Percentiles rank a stretch among this genome's conserved stretches.
Evolutionary conservation across 2,329 filamentous ascomycete genomes (phyloP).

Genomic region (Fusarium sororula): DNA sequence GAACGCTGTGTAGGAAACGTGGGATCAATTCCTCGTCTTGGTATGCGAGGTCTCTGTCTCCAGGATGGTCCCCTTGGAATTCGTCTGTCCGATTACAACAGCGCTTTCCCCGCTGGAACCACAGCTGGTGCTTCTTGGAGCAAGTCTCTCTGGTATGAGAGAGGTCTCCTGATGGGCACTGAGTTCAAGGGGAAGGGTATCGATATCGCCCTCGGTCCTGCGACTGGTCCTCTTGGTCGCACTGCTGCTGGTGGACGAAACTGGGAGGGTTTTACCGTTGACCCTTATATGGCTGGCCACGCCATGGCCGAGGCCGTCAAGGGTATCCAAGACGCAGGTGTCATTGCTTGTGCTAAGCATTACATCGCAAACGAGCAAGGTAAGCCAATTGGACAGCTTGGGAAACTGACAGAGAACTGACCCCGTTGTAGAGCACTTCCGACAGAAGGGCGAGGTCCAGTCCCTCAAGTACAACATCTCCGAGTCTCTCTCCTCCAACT

Average conservation of each 20-base stretch:
- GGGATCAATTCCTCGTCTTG: slow-evolving; percentile 75
- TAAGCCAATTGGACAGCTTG: slow-evolving; percentile 5
- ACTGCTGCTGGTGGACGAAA: slow-evolving; percentile 60
- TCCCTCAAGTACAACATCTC: slow-evolving; percentile 66
- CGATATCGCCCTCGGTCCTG: slow-evolving; percentile 71
- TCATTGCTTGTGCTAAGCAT: slow-evolving; percentile 86
- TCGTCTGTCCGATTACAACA: slow-evolving; percentile 79
- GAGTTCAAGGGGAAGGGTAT: slow-evolving; percentile 81
- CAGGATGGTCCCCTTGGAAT: slow-evolving; percentile 88
- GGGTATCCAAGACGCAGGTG: slow-evolving; percentile 83
- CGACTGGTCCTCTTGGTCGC: slow-evolving; percentile 58
- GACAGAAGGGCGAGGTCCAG: slow-evolving; percentile 66
- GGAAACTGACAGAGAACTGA: not conserved
- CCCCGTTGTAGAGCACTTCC: slow-evolving; percentile 69
- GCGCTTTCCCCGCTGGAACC: slow-evolving; percentile 81
- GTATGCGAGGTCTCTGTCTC: slow-evolving; percentile 79
- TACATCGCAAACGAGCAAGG: slow-evolving; percentile 77
- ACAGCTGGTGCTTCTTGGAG: slow-evolving; percentile 88
- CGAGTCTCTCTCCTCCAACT: slow-evolving; percentile 67
- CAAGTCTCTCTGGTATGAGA: slow-evolving; percentile 68
- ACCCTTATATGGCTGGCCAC: slow-evolving; percentile 78
- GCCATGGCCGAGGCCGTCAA: slow-evolving; percentile 77
- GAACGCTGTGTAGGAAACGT: slow-evolving; percentile 82
- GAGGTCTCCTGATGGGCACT: slow-evolving; percentile 58
- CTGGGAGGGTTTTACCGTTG: slow-evolving; percentile 75